Evolutionary conservation across 2,329 filamentous ascomycete genomes (phyloP).

Genomic region (Fusarium sp.): DNA sequence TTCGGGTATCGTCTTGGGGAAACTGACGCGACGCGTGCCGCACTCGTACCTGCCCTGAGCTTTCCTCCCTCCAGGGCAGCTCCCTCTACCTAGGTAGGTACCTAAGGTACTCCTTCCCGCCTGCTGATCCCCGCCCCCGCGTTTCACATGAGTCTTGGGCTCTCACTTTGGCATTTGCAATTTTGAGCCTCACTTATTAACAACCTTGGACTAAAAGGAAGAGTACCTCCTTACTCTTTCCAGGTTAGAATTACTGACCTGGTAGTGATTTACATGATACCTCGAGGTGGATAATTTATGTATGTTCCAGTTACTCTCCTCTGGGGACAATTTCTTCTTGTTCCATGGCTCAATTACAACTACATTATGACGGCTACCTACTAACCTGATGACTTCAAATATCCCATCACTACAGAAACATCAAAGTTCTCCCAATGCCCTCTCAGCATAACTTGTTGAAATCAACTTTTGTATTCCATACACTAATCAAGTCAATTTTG

Average conservation of each 20-base stretch:
- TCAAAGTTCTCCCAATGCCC: neutral
- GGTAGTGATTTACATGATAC: neutral
- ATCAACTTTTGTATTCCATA: conserved; percentile 40
- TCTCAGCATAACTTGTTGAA: conserved; percentile 8
- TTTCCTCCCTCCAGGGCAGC: neutral
- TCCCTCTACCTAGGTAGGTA: neutral
- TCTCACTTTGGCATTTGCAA: neutral
- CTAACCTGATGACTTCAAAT: neutral
- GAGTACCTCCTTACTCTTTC: neutral
- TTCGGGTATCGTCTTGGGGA: conserved; percentile 18
- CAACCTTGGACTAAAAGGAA: neutral
- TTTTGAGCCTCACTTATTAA: conserved; percentile 2
- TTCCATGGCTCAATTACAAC: neutral
- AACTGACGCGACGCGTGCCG: conserved; percentile 37
- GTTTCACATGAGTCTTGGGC: conserved; percentile 14
- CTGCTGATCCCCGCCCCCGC: conserved; percentile 33
- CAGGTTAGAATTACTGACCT: neutral
- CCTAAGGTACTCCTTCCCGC: neutral
- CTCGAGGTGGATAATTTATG: neutral
- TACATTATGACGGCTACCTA: neutral
- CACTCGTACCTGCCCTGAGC: conserved; percentile 19
- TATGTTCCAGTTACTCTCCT: neutral
- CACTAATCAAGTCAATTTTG: conserved; percentile 39
- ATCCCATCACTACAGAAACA: conserved; percentile 7
- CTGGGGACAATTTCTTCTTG: neutral